Conservation (phyloP, 306 rosid genomes). For the Prunus kanzakura region DNA sequence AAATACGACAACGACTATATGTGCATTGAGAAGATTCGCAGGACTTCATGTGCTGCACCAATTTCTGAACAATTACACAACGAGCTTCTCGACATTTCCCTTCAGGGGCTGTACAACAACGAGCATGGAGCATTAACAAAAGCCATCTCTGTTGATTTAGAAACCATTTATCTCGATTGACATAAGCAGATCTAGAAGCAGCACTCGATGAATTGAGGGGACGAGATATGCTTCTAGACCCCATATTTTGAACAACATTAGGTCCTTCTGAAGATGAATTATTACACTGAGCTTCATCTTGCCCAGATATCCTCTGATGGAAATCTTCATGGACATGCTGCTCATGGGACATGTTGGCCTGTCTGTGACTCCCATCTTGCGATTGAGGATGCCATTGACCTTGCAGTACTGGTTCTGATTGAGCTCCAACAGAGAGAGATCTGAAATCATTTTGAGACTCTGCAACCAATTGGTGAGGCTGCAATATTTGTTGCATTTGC, state of each 20-base stretch:
- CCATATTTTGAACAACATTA: slow-evolving; percentile 54
- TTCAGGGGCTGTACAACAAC: slow-evolving; percentile 68
- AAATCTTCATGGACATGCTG: slow-evolving; percentile 50
- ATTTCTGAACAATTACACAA: slow-evolving; percentile 60
- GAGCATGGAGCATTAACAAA: slow-evolving; percentile 84
- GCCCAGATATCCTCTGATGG: slow-evolving; percentile 50
- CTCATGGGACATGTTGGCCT: slow-evolving; percentile 30
- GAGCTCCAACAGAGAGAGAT: slow-evolving; percentile 62
- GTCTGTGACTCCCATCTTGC: slow-evolving; percentile 36
- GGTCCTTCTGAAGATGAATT: slow-evolving; percentile 71
- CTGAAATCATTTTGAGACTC: slow-evolving; percentile 67
- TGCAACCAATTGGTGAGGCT: slow-evolving; percentile 47
- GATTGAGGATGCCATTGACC: slow-evolving; percentile 49
- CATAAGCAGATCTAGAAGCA: slow-evolving; percentile 18
- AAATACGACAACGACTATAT: slow-evolving; percentile 52
- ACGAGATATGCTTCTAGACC: slow-evolving; percentile 43
- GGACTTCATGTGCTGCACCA: slow-evolving; percentile 68
- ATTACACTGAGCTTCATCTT: slow-evolving; percentile 82
- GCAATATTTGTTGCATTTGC: slow-evolving; percentile 54
- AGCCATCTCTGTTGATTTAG: slow-evolving; percentile 91
- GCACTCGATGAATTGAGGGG: slow-evolving; percentile 32
- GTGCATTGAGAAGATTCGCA: slow-evolving; percentile 46
- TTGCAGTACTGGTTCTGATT: slow-evolving; percentile 47
- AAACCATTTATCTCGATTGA: slow-evolving; percentile 31
- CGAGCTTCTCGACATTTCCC: slow-evolving; percentile 68